Evolutionary conservation across 2,329 filamentous ascomycete genomes (phyloP), one percentile per base, ranked within the genome.

Genomic region (Celoporthe dispersa): DNA sequence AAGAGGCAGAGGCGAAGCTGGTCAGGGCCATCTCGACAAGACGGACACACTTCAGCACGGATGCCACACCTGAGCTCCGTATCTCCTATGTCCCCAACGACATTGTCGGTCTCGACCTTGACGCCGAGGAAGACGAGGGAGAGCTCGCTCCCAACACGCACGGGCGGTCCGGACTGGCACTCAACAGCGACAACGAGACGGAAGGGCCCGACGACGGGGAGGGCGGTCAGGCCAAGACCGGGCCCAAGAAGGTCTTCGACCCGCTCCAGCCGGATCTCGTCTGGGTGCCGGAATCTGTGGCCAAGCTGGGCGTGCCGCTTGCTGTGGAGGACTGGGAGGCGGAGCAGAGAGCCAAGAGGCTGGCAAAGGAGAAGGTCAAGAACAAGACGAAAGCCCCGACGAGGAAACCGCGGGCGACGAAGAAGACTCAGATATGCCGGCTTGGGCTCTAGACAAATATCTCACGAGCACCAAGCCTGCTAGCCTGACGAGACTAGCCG

Each of bases 71-170:
- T 1, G 95, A 98, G 78, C 79, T 98, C 12, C 90, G 95, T 8
- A 81, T 98, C 31, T 90, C 92, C 1, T 97, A 92, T 76, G 84
- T 91, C 5, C 96, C 96, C 0, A 85, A 89, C 2, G 87, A 92
- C 39, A 85, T 98, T 22, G 93, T 97, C 2, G 89, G 90, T 0
- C 86, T 98, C 53, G 90, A 97, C 75, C 81, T 98, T 33, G 87
- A 89, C 14, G 84, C 85, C 0, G 94, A 98, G 77, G 86, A 89
- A 39, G 90, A 92, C 22, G 88, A 88, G 70, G 86, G 89, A 37
- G 90, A 92, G 22, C 88, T 89, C 70, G 84, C 87, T 2, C 73
- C 78, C 0, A 39, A 59, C 14, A 66, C 62, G 14, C 85, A 81
- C 73, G 85, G 83, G 1, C 83, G 88, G 37, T 83, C 83, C 62